These are phyloP conservation scores for Haematococcus lacustris DNA, from an alignment of 139 green algal genomes.

Conservation along the genomic window DNA sequence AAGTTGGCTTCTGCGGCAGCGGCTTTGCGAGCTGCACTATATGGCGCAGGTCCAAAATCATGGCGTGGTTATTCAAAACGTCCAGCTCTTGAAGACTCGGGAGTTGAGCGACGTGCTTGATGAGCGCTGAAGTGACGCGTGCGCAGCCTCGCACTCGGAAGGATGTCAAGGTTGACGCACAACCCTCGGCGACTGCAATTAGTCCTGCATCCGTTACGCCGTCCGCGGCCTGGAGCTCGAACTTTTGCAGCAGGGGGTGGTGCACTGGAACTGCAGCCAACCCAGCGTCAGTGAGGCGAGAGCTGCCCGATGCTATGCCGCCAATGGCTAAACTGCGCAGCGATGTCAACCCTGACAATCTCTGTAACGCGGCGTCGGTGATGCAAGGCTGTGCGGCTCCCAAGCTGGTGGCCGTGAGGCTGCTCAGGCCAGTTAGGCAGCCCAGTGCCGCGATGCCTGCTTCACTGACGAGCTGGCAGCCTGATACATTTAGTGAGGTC, in stretches of 20 bases:
- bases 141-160: background rate
- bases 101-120: too few species aligned
- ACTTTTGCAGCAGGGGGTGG: constrained; percentile 13
- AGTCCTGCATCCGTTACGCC: constrained; percentile 11
- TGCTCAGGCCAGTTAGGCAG: constrained; percentile 20
- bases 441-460: constrained; percentile 24
- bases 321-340: constrained; percentile 14
- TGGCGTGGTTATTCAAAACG: too few species aligned
- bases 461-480: constrained; percentile 43
- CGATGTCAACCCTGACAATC: constrained; percentile 11
- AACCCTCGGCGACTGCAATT: background rate
- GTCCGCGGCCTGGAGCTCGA: constrained; percentile 34
- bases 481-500: constrained; percentile 35
- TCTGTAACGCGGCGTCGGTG: constrained; percentile 22
- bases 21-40: too few species aligned
- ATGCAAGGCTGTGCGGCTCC: constrained; percentile 29
- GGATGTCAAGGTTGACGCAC: background rate
- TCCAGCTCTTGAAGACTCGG: too few species aligned
- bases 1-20: too few species aligned
- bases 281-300: too few species aligned
- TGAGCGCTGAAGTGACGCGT: background rate
- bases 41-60: too few species aligned
- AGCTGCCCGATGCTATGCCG: too few species aligned
- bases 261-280: constrained; percentile 23
- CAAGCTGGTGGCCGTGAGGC: constrained; percentile 25